These are phyloP conservation scores for Xylaria grammica DNA, from an alignment of 495 filamentous ascomycete genomes.

Conservation along the genomic window DNA sequence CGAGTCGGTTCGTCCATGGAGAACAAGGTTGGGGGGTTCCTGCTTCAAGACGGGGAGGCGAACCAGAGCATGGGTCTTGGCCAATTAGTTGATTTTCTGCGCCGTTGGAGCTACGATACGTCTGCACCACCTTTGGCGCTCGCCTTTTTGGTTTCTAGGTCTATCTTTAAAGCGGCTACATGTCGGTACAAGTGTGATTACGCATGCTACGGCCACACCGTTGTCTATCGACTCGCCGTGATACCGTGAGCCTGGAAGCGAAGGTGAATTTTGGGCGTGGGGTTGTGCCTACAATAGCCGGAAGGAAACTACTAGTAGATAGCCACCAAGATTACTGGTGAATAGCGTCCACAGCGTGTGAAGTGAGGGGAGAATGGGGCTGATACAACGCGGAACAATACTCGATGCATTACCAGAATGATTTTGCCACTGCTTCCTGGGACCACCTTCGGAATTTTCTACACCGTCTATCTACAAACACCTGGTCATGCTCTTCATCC, in stretches of 20 bases:
- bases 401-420: no score
- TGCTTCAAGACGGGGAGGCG: neutral
- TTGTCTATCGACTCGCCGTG: neutral
- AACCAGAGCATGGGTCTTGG: neutral
- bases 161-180: neutral
- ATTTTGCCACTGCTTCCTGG: no score
- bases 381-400: no score
- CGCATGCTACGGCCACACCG: neutral
- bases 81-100: neutral
- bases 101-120: neutral
- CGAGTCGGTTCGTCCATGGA: neutral
- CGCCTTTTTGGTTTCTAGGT: neutral
- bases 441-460: no score
- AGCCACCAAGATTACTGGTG: no score
- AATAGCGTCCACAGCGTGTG: neutral
- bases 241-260: neutral
- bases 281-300: neutral
- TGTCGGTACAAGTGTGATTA: neutral
- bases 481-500: no score
- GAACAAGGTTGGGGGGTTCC: neutral
- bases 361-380: neutral
- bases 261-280: neutral
- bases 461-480: no score
- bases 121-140: neutral
- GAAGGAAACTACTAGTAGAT: neutral